Percentiles rank a stretch among this genome's conserved stretches.
Conservation (phyloP, 345 rosid species). For the Lepidium aucheri region DNA sequence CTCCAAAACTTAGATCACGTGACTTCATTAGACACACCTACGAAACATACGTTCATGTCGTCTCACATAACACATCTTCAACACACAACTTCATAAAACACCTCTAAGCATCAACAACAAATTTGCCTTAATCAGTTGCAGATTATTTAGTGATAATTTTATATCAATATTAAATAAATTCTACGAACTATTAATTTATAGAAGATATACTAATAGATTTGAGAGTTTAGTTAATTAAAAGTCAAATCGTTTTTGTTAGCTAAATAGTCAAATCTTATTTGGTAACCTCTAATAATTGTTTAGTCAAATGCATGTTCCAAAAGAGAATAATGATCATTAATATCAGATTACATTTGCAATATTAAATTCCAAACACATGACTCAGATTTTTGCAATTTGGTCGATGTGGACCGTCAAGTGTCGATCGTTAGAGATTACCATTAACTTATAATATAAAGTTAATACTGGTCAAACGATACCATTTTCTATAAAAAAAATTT, state of each 20-base stretch:
- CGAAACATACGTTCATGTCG: no score
- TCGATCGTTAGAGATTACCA: not conserved
- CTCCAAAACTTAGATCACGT: no score
- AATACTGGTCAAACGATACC: conserved; percentile 12
- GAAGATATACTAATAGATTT: not conserved
- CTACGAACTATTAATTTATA: not conserved
- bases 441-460: not conserved
- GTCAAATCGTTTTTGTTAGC: not conserved
- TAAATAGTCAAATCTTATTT: not conserved
- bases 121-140: no score
- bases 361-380: conserved; percentile 3
- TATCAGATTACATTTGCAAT: not conserved
- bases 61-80: no score
- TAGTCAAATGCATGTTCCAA: not conserved
- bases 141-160: not conserved
- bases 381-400: conserved; percentile 3
- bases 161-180: not conserved
- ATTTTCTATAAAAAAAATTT: not conserved
- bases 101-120: no score
- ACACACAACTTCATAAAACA: no score
- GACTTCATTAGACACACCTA: no score
- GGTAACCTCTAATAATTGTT: not conserved
- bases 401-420: not conserved
- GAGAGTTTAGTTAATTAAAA: not conserved
- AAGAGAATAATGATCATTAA: not conserved